A percentile compares a stretch with the other conserved stretches of the same genome.
These are phyloP conservation scores for Vitis hybrid DNA, from an alignment of 177 flowering plant genomes.

Conservation along the genomic window DNA sequence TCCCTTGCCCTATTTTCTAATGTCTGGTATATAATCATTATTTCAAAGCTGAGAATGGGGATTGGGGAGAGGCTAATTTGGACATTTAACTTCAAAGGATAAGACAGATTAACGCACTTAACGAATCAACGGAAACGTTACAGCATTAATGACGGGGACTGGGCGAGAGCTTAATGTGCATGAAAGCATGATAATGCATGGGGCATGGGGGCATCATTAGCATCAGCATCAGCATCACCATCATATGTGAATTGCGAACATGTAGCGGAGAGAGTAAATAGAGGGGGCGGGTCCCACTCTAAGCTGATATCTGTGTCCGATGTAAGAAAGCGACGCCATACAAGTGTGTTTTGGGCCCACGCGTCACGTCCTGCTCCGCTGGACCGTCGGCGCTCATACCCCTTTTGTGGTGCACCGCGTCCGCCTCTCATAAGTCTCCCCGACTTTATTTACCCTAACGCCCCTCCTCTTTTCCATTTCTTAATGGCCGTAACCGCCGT, in stretches of 20 bases:
- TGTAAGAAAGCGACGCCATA: conserved; percentile 21
- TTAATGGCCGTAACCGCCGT: background rate
- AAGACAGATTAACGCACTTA: no score
- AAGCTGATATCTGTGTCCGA: background rate
- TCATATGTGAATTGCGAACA: background rate
- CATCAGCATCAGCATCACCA: no score
- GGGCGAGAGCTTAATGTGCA: no score
- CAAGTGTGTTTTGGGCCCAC: conserved; percentile 32
- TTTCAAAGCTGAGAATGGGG: background rate
- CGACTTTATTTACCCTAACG: background rate
- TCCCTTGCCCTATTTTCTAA: no score
- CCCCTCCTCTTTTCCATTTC: background rate
- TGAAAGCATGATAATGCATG: no score
- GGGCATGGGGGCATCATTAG: no score
- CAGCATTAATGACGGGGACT: no score
- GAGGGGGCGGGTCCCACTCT: background rate
- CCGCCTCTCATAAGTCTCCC: background rate
- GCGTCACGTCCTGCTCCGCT: conserved; percentile 44
- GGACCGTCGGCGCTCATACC: conserved; percentile 35
- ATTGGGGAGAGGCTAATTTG: background rate
- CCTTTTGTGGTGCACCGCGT: conserved; percentile 30
- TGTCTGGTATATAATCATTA: no score
- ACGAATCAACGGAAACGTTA: no score
- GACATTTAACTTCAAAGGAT: no score
- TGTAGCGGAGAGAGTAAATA: background rate